phyloP scores from a whole-genome alignment of 441 rosid species.

The Raphanus hybrid region DNA sequence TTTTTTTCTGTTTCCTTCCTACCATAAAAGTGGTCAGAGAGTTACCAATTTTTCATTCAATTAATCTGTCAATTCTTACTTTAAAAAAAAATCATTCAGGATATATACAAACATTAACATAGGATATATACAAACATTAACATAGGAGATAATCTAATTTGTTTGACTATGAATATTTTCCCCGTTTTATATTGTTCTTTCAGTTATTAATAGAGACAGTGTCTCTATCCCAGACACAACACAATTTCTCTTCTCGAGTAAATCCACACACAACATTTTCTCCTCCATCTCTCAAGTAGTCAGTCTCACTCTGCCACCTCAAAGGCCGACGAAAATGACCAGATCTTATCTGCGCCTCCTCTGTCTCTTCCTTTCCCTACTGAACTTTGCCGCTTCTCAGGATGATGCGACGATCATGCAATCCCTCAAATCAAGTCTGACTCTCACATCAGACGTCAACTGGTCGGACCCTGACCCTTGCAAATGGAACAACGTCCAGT shows the following conservation, averaged over 20 bases:
- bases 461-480: conserved; percentile 82
- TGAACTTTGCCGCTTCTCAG: neutral
- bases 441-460: conserved; percentile 50
- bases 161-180: too few species aligned
- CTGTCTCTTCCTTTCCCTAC: conserved; percentile 24
- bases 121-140: too few species aligned
- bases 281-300: neutral
- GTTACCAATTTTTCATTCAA: neutral
- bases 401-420: neutral
- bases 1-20: neutral
- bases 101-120: too few species aligned
- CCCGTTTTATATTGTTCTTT: neutral
- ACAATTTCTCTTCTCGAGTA: too few species aligned
- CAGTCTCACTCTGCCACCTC: too few species aligned
- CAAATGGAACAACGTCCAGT: conserved; percentile 55
- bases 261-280: too few species aligned
- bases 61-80: neutral
- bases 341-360: conserved; percentile 36
- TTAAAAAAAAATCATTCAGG: neutral
- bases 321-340: conserved; percentile 34
- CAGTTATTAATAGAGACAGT: neutral
- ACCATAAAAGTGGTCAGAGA: neutral
- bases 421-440: conserved; percentile 52
- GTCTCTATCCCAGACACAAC: too few species aligned
- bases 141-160: too few species aligned